Base-by-base conservation (phyloP, 495 filamentous ascomycete genomes). In the Margaritispora aquatica region DNA sequence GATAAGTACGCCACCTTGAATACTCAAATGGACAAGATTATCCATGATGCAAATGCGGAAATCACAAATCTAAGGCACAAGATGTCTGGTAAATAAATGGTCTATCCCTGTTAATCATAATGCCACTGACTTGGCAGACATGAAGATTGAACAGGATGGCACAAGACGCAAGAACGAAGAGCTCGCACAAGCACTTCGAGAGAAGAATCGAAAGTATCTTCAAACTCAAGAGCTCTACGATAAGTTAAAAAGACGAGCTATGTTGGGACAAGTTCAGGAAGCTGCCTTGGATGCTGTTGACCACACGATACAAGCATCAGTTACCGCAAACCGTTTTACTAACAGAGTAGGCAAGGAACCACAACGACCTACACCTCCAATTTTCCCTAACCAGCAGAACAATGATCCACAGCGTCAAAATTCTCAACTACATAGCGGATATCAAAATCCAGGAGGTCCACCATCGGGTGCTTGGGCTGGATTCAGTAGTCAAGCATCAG, bases 201-300 rank as follows among this genome's bases (percentile, higher is more conserved):
- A 93, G 29, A 95, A 95, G 66, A 85, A 74, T 58, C 84, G 83
- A 44, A 87, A 88, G 58, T 80, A 90, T n/a, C 74, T 84, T 2
- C 86, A 92, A 57, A 86, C 85, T 20, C 89, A 91, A 62, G 88
- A 92, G 62, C 80, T 96, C 5, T 97, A 96, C 61, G 87, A 90
- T 62, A 80, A 86, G 29, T 75, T 96, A 47, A 96, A 96, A 70
- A 80, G 84, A 23, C 83, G 85, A 54, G 81, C 85, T 3, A 83
- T 90, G 77, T 73, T 80, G 24, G 80, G 82, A 9, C 84, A 88
- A 26, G 84, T 90, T 51, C 83, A 88, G 57, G 79, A 78, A 47
- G 88, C 88, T 19, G 88, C 87, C 2, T 83, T 80, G 29, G 83
- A 89, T 56, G 80, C 86, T 4, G 85, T 85, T 0, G 80, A 84